Percentiles rank a stretch among this genome's conserved stretches.
These are phyloP conservation scores for Diaporthe ilicicola DNA, from an alignment of 2,329 filamentous ascomycete genomes.

Conservation along the genomic window DNA sequence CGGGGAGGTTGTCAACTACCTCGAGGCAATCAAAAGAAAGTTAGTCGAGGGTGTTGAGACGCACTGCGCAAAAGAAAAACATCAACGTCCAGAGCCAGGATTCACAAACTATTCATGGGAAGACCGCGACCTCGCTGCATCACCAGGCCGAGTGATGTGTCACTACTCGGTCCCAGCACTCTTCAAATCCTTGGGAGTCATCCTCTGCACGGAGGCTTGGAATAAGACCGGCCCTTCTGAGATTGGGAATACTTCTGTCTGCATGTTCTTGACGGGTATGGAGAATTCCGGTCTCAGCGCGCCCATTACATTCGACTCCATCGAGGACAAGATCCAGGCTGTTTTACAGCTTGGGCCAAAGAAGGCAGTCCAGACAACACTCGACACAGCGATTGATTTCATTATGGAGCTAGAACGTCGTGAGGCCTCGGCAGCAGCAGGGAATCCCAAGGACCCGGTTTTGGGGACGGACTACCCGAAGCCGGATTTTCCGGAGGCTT, in stretches of 20 bases:
- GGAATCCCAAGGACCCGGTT: neutral
- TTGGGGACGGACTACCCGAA: neutral
- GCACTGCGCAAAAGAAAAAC: neutral
- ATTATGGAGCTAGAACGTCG: neutral
- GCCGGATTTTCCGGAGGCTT: neutral
- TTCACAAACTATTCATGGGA: neutral
- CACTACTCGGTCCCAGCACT: neutral
- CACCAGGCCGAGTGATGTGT: neutral
- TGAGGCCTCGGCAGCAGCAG: neutral
- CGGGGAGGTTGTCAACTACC: neutral
- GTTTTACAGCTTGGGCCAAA: neutral
- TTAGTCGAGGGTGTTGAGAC: neutral
- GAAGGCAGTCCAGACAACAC: neutral
- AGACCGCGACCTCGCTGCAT: neutral
- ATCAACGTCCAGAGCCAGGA: neutral
- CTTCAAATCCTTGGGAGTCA: neutral
- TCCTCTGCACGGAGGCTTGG: neutral
- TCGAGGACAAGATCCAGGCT: neutral
- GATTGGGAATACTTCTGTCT: neutral
- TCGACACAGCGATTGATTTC: neutral
- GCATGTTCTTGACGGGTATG: neutral
- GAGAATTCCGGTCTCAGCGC: neutral
- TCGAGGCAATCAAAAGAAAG: neutral
- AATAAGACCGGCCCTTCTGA: neutral
- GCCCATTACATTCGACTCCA: constrained; percentile 3